Base-by-base conservation (phyloP, 1,139 yeast species). In the Pichia sp. region DNA sequence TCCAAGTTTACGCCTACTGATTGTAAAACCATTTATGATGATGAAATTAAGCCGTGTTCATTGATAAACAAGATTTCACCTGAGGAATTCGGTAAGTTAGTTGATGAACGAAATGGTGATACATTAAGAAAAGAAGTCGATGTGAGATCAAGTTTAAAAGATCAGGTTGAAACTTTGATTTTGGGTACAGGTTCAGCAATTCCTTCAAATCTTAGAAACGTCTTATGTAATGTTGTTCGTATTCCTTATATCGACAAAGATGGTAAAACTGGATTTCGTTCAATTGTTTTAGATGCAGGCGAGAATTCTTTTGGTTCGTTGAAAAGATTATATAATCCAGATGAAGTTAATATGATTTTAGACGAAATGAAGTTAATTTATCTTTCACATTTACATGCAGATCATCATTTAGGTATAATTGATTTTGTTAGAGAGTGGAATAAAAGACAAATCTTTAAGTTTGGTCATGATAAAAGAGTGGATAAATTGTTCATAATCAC, bases 151-250 rank as follows among this genome's bases (percentile, higher is more conserved):
- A 46, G 53, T n/a, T 53, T 79, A 52, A 73, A 71, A 54, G 81
- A 76, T 47, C 79, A 82, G 56, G 83, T 88, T 0, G 93, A 89
- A 61, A 71, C 86, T 0, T 72, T 87, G 18, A 86, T 96, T 0
- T 69, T 93, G 9, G 99, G 99, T 10, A 93, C 99, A 0, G 99
- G 99, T 0, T 86, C 96, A 30, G 95, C 99, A 0, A 70, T 89
- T 45, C 99, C 99, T 0, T 82, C 96, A 0, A 79, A 82, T 53
- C 80, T 82, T 61, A 76, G 99, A 59, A 95, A 95, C 64, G 98
- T 93, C 0, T 77, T 87, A 29, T 85, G 95, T 1, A 86, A 87
- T 29, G 66, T 90, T 30, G 74, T 90, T 5, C 77, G 96, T 58
- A 63, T 89, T 1, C 96, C 96, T 0, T 75, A 67, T 53, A 53